Evolutionary conservation across 768 basidiomycete species (phyloP).

Genomic region (Clavaria fumosa): DNA sequence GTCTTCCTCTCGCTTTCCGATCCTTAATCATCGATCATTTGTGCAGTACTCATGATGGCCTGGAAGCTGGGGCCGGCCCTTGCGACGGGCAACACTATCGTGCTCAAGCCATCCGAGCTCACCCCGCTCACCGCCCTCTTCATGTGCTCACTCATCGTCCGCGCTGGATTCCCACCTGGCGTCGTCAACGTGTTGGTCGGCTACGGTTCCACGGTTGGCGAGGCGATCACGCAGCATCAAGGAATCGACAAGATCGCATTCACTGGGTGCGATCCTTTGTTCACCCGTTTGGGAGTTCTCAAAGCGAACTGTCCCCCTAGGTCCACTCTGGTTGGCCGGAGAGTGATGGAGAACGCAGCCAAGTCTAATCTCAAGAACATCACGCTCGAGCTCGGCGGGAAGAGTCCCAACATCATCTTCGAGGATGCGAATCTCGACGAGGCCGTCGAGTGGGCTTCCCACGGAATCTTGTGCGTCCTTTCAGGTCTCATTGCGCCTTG

Average conservation of each 20-base stretch:
- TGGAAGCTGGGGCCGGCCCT: conserved; percentile 78
- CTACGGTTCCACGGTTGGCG: conserved; percentile 43
- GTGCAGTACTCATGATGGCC: conserved; percentile 37
- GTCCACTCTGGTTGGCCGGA: conserved; percentile 64
- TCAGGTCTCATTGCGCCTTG: too few relatives aligned
- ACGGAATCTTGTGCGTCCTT: conserved; percentile 54
- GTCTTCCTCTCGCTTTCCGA: conserved; percentile 12
- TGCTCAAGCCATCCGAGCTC: conserved; percentile 70
- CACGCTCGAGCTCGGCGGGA: conserved; percentile 71
- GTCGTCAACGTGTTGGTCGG: conserved; percentile 57
- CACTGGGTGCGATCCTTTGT: conserved; percentile 23
- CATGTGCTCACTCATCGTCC: conserved; percentile 32
- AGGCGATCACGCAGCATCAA: conserved; percentile 45
- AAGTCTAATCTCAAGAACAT: conserved; percentile 75
- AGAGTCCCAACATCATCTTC: conserved; percentile 58
- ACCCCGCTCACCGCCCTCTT: conserved; percentile 49
- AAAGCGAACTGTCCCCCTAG: too few relatives aligned
- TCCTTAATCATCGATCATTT: not conserved
- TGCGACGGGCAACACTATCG: conserved; percentile 64
- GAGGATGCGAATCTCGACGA: conserved; percentile 60
- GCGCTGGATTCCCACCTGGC: conserved; percentile 59
- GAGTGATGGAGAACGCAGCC: conserved; percentile 65
- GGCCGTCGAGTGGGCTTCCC: conserved; percentile 54
- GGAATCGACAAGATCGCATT: conserved; percentile 63
- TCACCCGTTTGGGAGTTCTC: too few relatives aligned